phyloP scores from a whole-genome alignment of 176 grass and related monocot genomes.

The Oryza australiensis region DNA sequence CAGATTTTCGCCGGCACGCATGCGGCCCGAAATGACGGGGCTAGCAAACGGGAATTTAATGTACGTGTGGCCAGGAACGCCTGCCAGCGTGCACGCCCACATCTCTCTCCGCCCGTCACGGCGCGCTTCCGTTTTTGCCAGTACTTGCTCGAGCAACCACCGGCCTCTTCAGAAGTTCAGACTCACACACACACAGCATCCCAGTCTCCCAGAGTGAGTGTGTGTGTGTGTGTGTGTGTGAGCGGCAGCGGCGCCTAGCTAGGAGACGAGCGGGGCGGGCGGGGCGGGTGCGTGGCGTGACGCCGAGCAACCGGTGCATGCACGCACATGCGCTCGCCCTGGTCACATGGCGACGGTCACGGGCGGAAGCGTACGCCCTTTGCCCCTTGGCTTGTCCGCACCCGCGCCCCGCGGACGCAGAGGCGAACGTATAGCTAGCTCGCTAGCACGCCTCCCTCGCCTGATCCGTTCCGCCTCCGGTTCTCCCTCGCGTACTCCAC shows the following conservation, averaged over 20 bases:
- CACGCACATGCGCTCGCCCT: slow-evolving; percentile 17
- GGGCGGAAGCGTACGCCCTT: slow-evolving; percentile 34
- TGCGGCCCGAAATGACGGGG: not conserved
- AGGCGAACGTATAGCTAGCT: not conserved
- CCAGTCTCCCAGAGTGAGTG: not conserved
- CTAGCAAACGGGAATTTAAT: not conserved
- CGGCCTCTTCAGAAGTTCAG: not conserved
- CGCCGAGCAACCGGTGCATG: not conserved
- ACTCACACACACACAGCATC: not conserved
- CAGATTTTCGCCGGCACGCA: not conserved
- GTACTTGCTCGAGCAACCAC: not conserved
- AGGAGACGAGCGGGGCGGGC: not conserved
- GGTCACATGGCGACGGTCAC: slow-evolving; percentile 58
- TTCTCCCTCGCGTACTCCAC: not conserved
- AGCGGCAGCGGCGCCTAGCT: not conserved
- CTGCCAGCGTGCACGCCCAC: not conserved
- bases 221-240: not conserved
- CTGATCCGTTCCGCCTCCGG: no score
- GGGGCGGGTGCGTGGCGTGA: not conserved
- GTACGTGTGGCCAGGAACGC: slow-evolving; percentile 8
- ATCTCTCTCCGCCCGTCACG: no score
- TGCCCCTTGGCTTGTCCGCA: slow-evolving; percentile 31
- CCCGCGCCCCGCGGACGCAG: not conserved
- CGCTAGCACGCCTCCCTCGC: not conserved
- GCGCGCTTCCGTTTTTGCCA: slow-evolving; percentile 4